These are phyloP conservation scores for Prunus salicina DNA, from an alignment of 306 rosid species.

Conservation along the genomic window DNA sequence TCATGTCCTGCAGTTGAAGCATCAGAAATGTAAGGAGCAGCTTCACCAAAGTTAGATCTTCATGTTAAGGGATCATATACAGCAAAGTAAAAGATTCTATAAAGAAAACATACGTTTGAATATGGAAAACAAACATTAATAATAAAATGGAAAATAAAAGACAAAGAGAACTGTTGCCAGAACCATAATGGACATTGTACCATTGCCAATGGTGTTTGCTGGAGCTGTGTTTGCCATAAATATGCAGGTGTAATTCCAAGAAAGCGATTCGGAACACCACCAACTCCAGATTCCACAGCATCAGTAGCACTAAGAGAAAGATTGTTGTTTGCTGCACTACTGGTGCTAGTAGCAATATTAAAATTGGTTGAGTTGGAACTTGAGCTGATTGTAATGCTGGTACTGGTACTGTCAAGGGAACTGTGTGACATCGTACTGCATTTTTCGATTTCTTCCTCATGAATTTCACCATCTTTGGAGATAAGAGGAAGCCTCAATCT, in stretches of 20 bases:
- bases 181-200: conserved; percentile 29
- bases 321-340: conserved; percentile 39
- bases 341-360: conserved; percentile 53
- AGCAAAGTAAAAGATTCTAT: not conserved
- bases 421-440: conserved; percentile 67
- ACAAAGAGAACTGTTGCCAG: not conserved
- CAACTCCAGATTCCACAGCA: conserved; percentile 64
- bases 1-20: conserved; percentile 58
- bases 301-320: conserved; percentile 46
- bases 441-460: conserved; percentile 84
- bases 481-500: conserved; percentile 89
- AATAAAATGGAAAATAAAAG: not conserved
- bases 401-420: conserved; percentile 71
- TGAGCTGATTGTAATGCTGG: conserved; percentile 54
- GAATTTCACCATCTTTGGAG: conserved; percentile 93
- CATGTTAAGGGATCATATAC: conserved; percentile 2
- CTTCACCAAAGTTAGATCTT: conserved; percentile 15
- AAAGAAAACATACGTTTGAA: not conserved
- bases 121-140: not conserved
- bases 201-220: conserved; percentile 61
- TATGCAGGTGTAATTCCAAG: conserved; percentile 90
- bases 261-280: conserved; percentile 91
- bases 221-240: conserved; percentile 90
- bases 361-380: conserved; percentile 60
- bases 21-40: conserved; percentile 4